Evolutionary conservation across 306 rosid genomes (phyloP).

Genomic region (Quercus agrifolia): DNA sequence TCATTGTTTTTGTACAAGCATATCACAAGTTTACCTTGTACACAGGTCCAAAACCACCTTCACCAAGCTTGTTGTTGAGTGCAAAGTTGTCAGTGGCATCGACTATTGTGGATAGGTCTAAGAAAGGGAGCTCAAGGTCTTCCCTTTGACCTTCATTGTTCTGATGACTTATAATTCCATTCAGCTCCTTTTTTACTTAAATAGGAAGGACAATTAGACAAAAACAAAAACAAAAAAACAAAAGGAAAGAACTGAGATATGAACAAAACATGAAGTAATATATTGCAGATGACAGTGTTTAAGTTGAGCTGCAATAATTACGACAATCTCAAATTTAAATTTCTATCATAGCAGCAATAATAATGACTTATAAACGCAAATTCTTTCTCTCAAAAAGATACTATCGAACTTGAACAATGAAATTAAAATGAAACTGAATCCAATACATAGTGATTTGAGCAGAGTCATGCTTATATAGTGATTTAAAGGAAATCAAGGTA

Average conservation of each 20-base stretch:
- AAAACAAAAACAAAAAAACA: too few species aligned
- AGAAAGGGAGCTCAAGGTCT: constrained; percentile 46
- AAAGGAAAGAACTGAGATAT: too few species aligned
- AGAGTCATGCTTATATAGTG: too few species aligned
- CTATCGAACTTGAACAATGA: too few species aligned
- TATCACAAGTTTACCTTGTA: constrained; percentile 28
- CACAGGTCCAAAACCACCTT: constrained; percentile 69
- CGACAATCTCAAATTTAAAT: too few species aligned
- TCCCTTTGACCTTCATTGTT: constrained; percentile 11
- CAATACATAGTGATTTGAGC: too few species aligned
- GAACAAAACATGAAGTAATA: not conserved
- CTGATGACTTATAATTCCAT: not conserved
- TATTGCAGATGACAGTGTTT: not conserved
- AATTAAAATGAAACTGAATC: too few species aligned
- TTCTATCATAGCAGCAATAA: too few species aligned
- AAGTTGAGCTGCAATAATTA: not conserved
- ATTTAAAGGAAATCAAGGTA: too few species aligned
- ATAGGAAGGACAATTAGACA: not conserved
- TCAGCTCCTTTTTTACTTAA: not conserved
- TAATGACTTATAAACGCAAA: too few species aligned
- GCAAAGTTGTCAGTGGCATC: constrained; percentile 48
- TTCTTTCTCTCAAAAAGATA: too few species aligned
- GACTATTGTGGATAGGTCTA: constrained; percentile 30
- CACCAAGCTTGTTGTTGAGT: constrained; percentile 37
- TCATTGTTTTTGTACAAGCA: not conserved